phyloP scores from a whole-genome alignment of 441 rosid species.

The Adansonia madagascariensis region DNA sequence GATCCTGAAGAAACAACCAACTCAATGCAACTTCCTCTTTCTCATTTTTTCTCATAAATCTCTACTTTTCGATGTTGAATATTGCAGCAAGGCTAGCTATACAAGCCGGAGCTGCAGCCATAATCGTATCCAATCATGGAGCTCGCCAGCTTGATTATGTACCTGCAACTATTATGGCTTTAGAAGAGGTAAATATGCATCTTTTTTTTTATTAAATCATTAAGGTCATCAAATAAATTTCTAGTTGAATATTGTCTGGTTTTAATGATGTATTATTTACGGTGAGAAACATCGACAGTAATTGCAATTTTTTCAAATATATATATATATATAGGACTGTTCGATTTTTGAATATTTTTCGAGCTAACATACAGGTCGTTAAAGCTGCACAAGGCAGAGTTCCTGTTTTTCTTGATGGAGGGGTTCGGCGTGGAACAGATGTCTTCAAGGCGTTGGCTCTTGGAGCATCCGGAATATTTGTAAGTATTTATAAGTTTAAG shows the following conservation, averaged over 20 bases:
- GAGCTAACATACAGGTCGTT: conserved; percentile 59
- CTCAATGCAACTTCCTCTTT: background rate
- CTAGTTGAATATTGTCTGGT: background rate
- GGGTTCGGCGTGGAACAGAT: conserved; percentile 93
- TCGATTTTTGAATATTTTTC: background rate
- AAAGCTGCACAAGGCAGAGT: conserved; percentile 79
- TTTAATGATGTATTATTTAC: background rate
- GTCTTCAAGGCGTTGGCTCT: conserved; percentile 96
- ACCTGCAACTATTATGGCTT: conserved; percentile 85
- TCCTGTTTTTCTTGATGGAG: conserved; percentile 94
- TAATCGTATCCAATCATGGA: conserved; percentile 95
- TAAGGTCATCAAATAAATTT: conserved; percentile 32
- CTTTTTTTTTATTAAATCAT: background rate
- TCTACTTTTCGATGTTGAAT: background rate
- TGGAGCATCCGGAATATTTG: conserved; percentile 95
- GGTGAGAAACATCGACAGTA: background rate
- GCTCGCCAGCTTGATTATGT: conserved; percentile 95
- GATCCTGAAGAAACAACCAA: conserved; percentile 9
- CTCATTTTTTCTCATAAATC: background rate
- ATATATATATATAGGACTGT: background rate
- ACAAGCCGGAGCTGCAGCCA: conserved; percentile 84
- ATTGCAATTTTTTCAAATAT: background rate
- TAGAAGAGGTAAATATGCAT: conserved; percentile 73
- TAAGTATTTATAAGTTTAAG: conserved; percentile 42
- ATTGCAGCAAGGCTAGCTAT: conserved; percentile 77